Conservation (phyloP, 495 filamentous ascomycete genomes). For the Platismatia glauca region DNA sequence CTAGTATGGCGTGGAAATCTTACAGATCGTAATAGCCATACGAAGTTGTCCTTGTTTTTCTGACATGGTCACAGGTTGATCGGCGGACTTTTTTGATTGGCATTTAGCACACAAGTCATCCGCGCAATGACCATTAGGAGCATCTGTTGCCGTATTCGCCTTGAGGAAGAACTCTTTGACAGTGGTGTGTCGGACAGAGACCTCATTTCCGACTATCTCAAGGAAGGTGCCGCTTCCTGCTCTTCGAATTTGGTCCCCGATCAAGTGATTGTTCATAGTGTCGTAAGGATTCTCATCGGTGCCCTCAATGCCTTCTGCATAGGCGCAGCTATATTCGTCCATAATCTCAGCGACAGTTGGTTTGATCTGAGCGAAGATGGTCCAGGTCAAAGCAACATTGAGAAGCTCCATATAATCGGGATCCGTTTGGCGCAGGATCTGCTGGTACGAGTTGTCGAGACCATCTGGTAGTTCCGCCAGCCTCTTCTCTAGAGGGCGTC, state of each 20-base stretch:
- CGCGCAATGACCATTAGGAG: not conserved
- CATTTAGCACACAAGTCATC: not conserved
- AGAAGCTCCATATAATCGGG: conserved; percentile 4
- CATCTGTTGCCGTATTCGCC: not conserved
- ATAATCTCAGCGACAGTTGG: not conserved
- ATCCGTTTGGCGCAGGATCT: not conserved
- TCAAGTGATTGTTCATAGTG: not conserved
- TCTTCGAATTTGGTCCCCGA: not conserved
- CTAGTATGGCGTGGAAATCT: not conserved
- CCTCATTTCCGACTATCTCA: not conserved
- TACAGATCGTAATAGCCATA: not conserved
- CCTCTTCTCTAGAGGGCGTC: not conserved
- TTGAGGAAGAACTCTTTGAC: not conserved
- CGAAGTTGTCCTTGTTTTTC: conserved; percentile 3
- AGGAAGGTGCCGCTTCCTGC: conserved; percentile 2
- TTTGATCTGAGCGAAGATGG: not conserved
- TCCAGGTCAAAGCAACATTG: conserved; percentile 2
- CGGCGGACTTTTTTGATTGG: not conserved
- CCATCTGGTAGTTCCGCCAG: not conserved
- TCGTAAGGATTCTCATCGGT: not conserved
- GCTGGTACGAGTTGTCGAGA: conserved; percentile 1
- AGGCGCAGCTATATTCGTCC: not conserved
- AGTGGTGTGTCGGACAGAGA: not conserved
- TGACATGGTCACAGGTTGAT: not conserved
- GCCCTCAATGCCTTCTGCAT: not conserved